Conservation (phyloP, 305 asterid species). For the Striga hermonthica region DNA sequence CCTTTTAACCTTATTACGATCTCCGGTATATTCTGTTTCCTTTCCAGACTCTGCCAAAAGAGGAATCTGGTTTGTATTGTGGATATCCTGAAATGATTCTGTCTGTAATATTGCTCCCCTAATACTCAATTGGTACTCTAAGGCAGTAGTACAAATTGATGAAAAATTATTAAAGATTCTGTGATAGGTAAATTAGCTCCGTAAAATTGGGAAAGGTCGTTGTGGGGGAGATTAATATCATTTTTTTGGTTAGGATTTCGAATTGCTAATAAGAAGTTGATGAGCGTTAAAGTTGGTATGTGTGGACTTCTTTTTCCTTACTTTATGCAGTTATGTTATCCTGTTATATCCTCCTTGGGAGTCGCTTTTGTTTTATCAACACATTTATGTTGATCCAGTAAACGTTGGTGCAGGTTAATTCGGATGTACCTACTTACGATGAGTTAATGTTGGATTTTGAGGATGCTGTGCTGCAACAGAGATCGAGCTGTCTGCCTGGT, state of each 20-base stretch:
- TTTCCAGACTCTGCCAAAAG: neutral
- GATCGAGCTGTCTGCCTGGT: conserved; percentile 60
- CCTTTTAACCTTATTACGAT: no score
- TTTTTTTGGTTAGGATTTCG: conserved; percentile 10
- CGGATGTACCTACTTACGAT: conserved; percentile 53
- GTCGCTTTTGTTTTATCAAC: conserved; percentile 19
- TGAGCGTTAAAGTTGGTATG: neutral
- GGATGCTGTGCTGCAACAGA: conserved; percentile 68
- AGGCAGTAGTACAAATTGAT: neutral
- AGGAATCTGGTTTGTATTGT: neutral
- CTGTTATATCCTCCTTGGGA: conserved; percentile 23
- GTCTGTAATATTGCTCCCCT: neutral
- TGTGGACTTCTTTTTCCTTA: neutral
- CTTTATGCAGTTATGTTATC: conserved; percentile 16
- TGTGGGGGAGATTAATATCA: neutral
- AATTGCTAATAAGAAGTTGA: neutral
- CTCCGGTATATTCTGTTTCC: neutral
- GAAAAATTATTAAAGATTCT: neutral
- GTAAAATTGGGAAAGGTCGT: conserved; percentile 2
- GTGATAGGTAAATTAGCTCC: conserved; percentile 14
- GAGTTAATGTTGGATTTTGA: conserved; percentile 91
- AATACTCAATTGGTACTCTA: neutral
- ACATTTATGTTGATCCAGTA: conserved; percentile 19
- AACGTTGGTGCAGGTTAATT: conserved; percentile 48
- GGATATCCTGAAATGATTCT: neutral